Evolutionary conservation across 139 green algal species (phyloP).

Genomic region (Pleodorina starrii): DNA sequence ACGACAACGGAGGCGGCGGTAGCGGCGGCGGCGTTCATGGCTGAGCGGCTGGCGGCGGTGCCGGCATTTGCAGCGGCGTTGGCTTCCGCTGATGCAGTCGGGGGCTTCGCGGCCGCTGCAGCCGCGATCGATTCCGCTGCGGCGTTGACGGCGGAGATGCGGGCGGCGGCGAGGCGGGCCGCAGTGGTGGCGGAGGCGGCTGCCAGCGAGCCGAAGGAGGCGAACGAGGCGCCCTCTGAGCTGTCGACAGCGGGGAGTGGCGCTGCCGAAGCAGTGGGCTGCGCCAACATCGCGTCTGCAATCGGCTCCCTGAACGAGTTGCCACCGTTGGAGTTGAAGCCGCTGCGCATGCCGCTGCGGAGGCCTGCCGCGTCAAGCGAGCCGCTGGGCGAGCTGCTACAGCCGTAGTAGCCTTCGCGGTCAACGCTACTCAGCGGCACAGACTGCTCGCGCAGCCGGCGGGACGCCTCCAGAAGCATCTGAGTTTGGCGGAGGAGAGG

Average conservation of each 20-base stretch:
- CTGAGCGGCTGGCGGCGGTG: not conserved
- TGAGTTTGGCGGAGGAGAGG: not conserved
- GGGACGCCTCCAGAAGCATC: not conserved
- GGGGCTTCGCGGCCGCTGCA: too few relatives aligned
- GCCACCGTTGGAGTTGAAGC: not conserved
- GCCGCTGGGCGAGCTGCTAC: not conserved
- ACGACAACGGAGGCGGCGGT: not conserved
- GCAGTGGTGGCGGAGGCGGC: not conserved
- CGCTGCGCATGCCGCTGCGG: not conserved
- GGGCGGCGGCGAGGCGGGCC: not conserved
- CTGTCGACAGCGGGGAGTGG: too few relatives aligned
- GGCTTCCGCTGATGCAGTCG: too few relatives aligned
- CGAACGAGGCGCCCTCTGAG: not conserved
- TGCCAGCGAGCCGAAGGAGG: not conserved
- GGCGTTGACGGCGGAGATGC: not conserved
- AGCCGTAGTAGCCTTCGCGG: not conserved
- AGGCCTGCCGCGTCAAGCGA: not conserved
- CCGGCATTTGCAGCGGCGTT: too few relatives aligned
- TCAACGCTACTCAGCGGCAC: not conserved
- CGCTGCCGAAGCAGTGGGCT: too few relatives aligned
- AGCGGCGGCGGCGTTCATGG: not conserved
- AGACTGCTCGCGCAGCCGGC: conserved; percentile 1
- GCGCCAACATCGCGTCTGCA: not conserved
- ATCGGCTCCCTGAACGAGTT: not conserved
- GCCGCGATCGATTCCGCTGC: too few relatives aligned